Evolutionary conservation across 1,139 yeast species (phyloP), one percentile per base, ranked within the genome.

Genomic region (Kazachstania sp.): DNA sequence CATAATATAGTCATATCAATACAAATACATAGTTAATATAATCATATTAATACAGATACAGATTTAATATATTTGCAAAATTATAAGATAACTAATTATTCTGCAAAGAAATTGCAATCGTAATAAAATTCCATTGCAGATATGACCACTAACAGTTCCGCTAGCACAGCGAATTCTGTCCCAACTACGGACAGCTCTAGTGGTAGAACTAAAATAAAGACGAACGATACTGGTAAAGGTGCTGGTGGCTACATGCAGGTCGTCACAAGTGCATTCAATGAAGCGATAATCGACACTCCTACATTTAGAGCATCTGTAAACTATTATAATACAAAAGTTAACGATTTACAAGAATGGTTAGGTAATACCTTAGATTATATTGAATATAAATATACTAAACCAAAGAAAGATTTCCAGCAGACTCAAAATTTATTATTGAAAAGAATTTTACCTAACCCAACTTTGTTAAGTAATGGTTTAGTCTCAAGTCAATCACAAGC

Each of bases 201-300:
- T 13, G 36, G 19, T 6, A 15, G 36, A 32, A 32, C 36, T 9
- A 32, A 32, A 15, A 15, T 32, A 8, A 8, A 16, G 11, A 18
- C 11, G 15, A 32, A 23, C 8, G 8, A 23, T 23, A 4, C 9
- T 23, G 6, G 36, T 15, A 32, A 15, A 15, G 18, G 19, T 15
- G 4, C 15, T 15, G 16, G 36, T 15, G 15, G 12, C 7, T 49
- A 51, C 38, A 46, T 75, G 45, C 79, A 80, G 53, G 70, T 88
- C 45, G 80, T 86, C 2, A 84, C 95, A 0, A 95, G 87, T 1
- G 74, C 79, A 18, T 76, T 87, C 58, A 87, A 87, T 59, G 98
- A 92, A 59, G 96, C 97, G 0, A 87, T 95, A 0, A 66, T 86
- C 47, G 97, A 92, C 65, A 81, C 95, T 3, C 97, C 97, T 2